Evolutionary conservation across 2,329 filamentous ascomycete species (phyloP), one percentile per base, ranked within the genome.

Genomic region (Curvularia spicifera): DNA sequence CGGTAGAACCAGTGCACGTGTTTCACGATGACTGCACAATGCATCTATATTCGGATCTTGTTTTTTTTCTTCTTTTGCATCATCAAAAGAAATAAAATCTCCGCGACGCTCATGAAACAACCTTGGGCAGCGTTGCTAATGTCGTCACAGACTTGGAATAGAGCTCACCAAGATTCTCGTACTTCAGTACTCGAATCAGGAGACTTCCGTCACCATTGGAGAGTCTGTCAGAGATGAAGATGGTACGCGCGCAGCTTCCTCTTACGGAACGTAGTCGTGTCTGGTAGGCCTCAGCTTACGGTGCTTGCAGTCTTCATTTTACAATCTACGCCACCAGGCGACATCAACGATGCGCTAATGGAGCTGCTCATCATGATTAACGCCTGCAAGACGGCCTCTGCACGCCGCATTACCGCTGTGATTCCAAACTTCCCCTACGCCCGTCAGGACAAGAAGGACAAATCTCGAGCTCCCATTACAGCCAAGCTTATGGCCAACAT

Each of bases 331-430:
- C 89, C 91, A 40, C 94, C 94, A 1, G 93, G 94, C 76, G 93
- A 97, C 76, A 96, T 98, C 81, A 99, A 99, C 80, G 94, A 98
- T 77, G 93, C 93, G 49, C 85, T 99, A 59, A 98, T 99, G 94
- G 94, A 99, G 80, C 86, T 98, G 37, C 86, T 98, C 67, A 97
- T 98, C 80, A 97, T 97, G 89, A 96, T 97, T 79, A 96, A 96
- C 75, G 94, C 94, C 64, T 97, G 94, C 84, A 89, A 91, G 77
- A 91, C 89, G 24, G 89, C 89, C 42, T 91, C 88, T 35, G 94
- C 94, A 12, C 88, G 93, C 65, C 91, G 94, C 65, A 97, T 98
- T 80, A 97, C 94, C 22, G 94, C 93, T 64, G 91, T 97, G 64
- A 91, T 97, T 51, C 94, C 94, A 67, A 97, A 96, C 80, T 98